Evolutionary conservation across 179 eudicot species (phyloP).

Genomic region (Amaranthus tricolor): DNA sequence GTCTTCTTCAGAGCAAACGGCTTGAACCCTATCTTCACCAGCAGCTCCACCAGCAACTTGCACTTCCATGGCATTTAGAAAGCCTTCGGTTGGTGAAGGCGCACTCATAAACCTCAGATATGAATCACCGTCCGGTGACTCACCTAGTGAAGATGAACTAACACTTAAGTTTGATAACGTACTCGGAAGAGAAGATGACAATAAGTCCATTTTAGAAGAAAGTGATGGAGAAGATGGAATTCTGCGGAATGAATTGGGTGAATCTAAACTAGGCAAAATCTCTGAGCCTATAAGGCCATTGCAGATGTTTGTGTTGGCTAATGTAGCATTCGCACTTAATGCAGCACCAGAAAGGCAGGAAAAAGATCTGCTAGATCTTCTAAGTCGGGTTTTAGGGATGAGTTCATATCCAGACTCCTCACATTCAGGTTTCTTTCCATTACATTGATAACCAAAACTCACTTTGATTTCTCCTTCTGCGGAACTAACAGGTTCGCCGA

Average conservation of each 20-base stretch:
- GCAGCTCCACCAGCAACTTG: conserved; percentile 98
- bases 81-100: conserved; percentile 66
- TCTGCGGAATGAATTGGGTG: conserved; percentile 81
- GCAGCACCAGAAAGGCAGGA: conserved; percentile 90
- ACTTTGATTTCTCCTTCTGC: conserved; percentile 65
- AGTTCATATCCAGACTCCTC: conserved; percentile 43
- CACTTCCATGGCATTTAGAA: conserved; percentile 71
- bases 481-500: conserved; percentile 37
- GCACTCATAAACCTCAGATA: conserved; percentile 31
- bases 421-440: conserved; percentile 28
- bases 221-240: conserved; percentile 77
- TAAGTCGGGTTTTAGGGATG: conserved; percentile 38
- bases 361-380: conserved; percentile 64
- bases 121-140: conserved; percentile 51
- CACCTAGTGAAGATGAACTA: conserved; percentile 62
- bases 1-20: conserved; percentile 93
- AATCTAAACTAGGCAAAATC: conserved; percentile 77
- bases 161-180: conserved; percentile 65
- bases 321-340: conserved; percentile 78
- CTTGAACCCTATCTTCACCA: conserved; percentile 92
- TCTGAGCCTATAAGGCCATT: conserved; percentile 81
- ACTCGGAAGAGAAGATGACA: conserved; percentile 78
- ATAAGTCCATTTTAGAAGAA: conserved; percentile 66
- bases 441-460: conserved; percentile 86
- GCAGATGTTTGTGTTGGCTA: conserved; percentile 91